Evolutionary conservation across 176 grass and related monocot species (phyloP), one percentile per base, ranked within the genome.

Genomic region (Zoysia pacifica): DNA sequence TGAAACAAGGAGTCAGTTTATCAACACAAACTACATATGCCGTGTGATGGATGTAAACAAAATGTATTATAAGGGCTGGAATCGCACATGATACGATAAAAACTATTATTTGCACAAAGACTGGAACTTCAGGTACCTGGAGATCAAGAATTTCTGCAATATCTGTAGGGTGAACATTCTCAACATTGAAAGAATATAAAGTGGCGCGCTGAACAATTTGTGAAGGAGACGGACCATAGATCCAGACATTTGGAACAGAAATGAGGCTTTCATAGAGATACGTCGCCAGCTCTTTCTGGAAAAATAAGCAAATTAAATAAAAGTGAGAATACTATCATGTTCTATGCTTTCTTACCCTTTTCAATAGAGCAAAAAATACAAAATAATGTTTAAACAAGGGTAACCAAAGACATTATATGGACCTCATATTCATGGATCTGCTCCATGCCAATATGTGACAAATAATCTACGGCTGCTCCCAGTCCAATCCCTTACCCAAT

Each of bases 131-230:
- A 75, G 62, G 10, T 97, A 97, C 91, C 91, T 94, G 91, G 42
- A 85, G 81, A 86, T 98, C 88, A 83, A 93, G 84, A 86, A 94
- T 82, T 68, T 89, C 90, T 49, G 96, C 96, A 81, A 94, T 93
- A 93, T 98, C 96, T 53, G 90, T 93, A n/a, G 96, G 88, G 89
- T 98, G 96, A 88, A 98, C 61, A 45, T 92, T 92, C 46, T 94
- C 67, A 60, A 98, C 82, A 89, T 98, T 98, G 79, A 94, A 98
- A 67, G 96, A 91, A 83, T 90, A 91, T 70, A 98, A 65, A 35
- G 96, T 62, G 62, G 88, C 90, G 55, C 81, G 90, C 56, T 85
- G 78, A 74, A 45, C 67, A 81, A 67, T 75, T 81, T 89, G 74
- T 50, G 85, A 93, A 44, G 90, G 92, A 60, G 81, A 81, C 0